phyloP scores from a whole-genome alignment of 306 rosid species.

The Pachyrhizus erosus region DNA sequence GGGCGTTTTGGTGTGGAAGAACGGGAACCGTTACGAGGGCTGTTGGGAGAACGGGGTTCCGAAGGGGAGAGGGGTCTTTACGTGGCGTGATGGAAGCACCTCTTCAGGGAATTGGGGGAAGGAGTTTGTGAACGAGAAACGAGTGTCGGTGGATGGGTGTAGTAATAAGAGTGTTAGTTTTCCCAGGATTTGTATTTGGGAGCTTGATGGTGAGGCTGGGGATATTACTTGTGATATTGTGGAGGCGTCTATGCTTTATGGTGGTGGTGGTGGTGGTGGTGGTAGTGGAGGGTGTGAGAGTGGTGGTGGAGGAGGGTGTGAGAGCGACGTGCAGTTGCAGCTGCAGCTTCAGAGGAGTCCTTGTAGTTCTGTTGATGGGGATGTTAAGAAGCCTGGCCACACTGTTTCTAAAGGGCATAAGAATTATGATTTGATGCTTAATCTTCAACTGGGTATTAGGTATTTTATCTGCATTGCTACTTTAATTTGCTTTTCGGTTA shows the following conservation, averaged over 20 bases:
- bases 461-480: constrained; percentile 24
- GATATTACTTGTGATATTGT: constrained; percentile 65
- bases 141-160: constrained; percentile 43
- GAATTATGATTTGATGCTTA: constrained; percentile 60
- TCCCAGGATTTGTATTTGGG: constrained; percentile 65
- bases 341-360: constrained; percentile 38
- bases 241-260: constrained; percentile 52
- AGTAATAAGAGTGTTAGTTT: constrained; percentile 44
- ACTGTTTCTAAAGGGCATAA: constrained; percentile 57
- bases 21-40: constrained; percentile 56
- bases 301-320: constrained; percentile 28
- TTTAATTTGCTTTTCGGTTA: background rate
- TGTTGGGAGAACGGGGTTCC: constrained; percentile 62
- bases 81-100: constrained; percentile 51
- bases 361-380: constrained; percentile 37
- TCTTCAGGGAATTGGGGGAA: constrained; percentile 49
- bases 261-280: constrained; percentile 28
- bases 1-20: constrained; percentile 51
- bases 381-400: constrained; percentile 55
- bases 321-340: constrained; percentile 20
- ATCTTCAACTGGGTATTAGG: constrained; percentile 63
- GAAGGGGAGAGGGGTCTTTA: constrained; percentile 51
- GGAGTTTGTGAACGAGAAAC: constrained; percentile 40
- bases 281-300: constrained; percentile 19
- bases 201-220: constrained; percentile 63